Percentiles rank a stretch among this genome's conserved stretches.
Evolutionary conservation across 2,329 filamentous ascomycete genomes (phyloP).

Genomic region (Thelonectria rubi): DNA sequence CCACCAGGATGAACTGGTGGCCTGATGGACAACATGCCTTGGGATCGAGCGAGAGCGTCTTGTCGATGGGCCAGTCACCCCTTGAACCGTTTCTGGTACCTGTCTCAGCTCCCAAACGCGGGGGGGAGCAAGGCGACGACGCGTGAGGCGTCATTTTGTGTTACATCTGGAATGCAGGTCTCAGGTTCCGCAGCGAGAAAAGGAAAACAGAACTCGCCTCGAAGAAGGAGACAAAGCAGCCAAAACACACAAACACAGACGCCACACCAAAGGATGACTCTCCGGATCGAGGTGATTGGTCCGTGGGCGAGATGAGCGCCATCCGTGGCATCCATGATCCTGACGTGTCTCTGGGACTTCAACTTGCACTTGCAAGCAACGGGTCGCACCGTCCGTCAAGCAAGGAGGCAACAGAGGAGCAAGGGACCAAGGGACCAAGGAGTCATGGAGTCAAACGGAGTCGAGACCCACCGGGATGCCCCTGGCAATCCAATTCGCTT

Average conservation of each 20-base stretch:
- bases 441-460: neutral
- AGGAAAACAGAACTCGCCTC: neutral
- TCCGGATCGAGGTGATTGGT: conserved; percentile 31
- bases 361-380: too few species aligned
- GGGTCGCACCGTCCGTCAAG: too few species aligned
- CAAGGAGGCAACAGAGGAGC: conserved; percentile 14
- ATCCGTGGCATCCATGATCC: conserved; percentile 14
- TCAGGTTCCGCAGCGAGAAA: conserved; percentile 15
- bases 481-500: conserved; percentile 13
- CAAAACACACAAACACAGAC: neutral
- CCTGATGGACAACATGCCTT: neutral
- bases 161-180: conserved; percentile 24
- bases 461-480: conserved; percentile 11
- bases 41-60: conserved; percentile 4
- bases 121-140: neutral
- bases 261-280: conserved; percentile 33
- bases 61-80: too few species aligned
- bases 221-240: neutral
- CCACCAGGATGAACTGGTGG: conserved; percentile 16
- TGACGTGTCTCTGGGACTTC: conserved; percentile 33
- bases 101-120: neutral
- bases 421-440: neutral
- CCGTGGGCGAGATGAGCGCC: conserved; percentile 16
- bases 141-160: conserved; percentile 7
- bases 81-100: too few species aligned